phyloP scores from a whole-genome alignment of 345 rosid genomes.

The Camelina sativa region DNA sequence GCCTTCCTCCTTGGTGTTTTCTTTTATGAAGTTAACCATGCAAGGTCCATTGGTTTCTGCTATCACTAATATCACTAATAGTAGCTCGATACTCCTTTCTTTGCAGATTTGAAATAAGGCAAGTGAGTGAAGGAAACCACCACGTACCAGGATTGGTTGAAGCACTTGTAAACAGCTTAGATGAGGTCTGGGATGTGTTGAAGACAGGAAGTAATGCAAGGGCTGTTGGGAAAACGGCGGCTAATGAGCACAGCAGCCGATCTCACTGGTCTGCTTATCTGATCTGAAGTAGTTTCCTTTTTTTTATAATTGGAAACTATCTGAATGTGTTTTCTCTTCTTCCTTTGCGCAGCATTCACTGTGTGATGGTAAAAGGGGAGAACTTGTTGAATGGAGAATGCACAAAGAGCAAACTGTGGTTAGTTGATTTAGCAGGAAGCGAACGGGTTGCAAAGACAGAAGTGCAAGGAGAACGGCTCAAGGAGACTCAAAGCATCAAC shows the following conservation, averaged over 20 bases:
- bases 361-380: slow-evolving; percentile 91
- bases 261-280: slow-evolving; percentile 79
- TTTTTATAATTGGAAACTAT: neutral
- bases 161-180: slow-evolving; percentile 75
- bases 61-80: neutral
- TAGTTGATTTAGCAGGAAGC: slow-evolving; percentile 99
- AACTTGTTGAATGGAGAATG: slow-evolving; percentile 85
- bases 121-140: slow-evolving; percentile 77
- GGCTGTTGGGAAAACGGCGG: slow-evolving; percentile 89
- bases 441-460: slow-evolving; percentile 95
- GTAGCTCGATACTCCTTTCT: slow-evolving; percentile 10
- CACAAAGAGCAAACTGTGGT: slow-evolving; percentile 92
- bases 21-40: neutral
- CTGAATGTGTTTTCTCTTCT: slow-evolving; percentile 13
- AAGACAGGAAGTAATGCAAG: slow-evolving; percentile 89
- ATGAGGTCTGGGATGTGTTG: slow-evolving; percentile 92
- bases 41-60: slow-evolving; percentile 12
- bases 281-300: neutral
- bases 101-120: slow-evolving; percentile 85
- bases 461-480: slow-evolving; percentile 92
- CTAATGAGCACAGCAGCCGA: slow-evolving; percentile 94
- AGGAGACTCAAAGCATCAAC: slow-evolving; percentile 94
- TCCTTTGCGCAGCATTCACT: slow-evolving; percentile 64
- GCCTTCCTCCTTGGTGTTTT: neutral
- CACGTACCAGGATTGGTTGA: slow-evolving; percentile 91